phyloP scores from a whole-genome alignment of 1,139 yeast species.

The Ogataea hybrid region DNA sequence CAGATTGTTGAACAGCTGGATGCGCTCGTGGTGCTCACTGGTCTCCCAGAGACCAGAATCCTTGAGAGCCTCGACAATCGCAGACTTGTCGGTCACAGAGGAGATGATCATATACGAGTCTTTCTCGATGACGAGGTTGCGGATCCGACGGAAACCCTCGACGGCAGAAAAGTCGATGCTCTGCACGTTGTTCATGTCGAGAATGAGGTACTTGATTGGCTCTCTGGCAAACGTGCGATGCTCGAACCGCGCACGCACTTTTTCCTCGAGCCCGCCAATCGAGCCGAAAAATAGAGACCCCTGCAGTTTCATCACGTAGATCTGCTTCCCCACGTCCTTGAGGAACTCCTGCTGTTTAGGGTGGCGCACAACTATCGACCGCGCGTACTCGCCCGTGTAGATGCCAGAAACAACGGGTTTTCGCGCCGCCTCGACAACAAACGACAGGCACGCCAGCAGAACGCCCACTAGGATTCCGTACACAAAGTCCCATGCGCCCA shows the following conservation, averaged over 20 bases:
- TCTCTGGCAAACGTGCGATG: constrained; percentile 44
- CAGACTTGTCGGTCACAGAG: constrained; percentile 64
- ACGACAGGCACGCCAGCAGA: constrained; percentile 84
- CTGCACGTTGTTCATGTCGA: constrained; percentile 80
- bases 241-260: constrained; percentile 66
- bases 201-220: constrained; percentile 73
- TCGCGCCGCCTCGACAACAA: constrained; percentile 87
- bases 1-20: constrained; percentile 68
- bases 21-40: constrained; percentile 38
- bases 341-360: constrained; percentile 86
- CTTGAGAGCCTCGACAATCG: constrained; percentile 58
- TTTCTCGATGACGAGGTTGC: constrained; percentile 70
- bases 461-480: constrained; percentile 90
- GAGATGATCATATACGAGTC: constrained; percentile 73
- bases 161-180: constrained; percentile 93
- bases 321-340: constrained; percentile 85
- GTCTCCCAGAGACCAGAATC: constrained; percentile 72
- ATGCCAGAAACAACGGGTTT: constrained; percentile 79
- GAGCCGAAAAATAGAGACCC: constrained; percentile 94
- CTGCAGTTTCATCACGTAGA: constrained; percentile 79
- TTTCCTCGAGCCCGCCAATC: constrained; percentile 83
- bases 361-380: constrained; percentile 91
- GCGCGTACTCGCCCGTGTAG: constrained; percentile 83
- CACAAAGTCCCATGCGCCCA: constrained; percentile 97
- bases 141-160: constrained; percentile 88